Conservation (phyloP, 371 early-diverging fungal species). For the Apophysomyces elegans region DNA sequence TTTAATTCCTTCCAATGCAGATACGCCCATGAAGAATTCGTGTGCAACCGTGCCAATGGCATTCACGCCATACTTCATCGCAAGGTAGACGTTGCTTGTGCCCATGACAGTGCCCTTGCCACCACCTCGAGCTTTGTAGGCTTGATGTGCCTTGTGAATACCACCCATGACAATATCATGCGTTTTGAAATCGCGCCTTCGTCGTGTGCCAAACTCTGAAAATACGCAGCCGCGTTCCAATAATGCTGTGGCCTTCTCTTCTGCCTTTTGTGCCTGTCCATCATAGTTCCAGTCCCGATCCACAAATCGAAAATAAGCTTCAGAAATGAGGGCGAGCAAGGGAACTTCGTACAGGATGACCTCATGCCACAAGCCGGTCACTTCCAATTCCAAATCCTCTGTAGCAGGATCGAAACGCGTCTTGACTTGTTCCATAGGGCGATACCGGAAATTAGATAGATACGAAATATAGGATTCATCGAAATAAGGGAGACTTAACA, state of each 20-base stretch:
- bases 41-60: constrained; percentile 81
- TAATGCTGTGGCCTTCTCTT: constrained; percentile 54
- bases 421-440: constrained; percentile 62
- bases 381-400: constrained; percentile 49
- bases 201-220: constrained; percentile 81
- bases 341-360: constrained; percentile 81
- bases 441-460: constrained; percentile 58
- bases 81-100: constrained; percentile 77
- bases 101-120: constrained; percentile 59
- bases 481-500: constrained; percentile 56
- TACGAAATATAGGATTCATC: constrained; percentile 62
- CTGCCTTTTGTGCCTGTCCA: constrained; percentile 61
- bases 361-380: constrained; percentile 72
- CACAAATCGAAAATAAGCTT: constrained; percentile 70
- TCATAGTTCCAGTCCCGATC: constrained; percentile 75
- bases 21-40: constrained; percentile 82
- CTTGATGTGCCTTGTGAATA: constrained; percentile 33
- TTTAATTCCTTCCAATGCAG: constrained; percentile 66
- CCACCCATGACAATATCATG: constrained; percentile 68
- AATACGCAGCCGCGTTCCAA: constrained; percentile 65
- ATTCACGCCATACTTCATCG: constrained; percentile 61
- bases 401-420: constrained; percentile 36
- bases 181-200: constrained; percentile 71
- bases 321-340: constrained; percentile 70
- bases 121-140: constrained; percentile 18